phyloP scores from a whole-genome alignment of 805 yeast genomes.

The Metschnikowia cubensis region DNA sequence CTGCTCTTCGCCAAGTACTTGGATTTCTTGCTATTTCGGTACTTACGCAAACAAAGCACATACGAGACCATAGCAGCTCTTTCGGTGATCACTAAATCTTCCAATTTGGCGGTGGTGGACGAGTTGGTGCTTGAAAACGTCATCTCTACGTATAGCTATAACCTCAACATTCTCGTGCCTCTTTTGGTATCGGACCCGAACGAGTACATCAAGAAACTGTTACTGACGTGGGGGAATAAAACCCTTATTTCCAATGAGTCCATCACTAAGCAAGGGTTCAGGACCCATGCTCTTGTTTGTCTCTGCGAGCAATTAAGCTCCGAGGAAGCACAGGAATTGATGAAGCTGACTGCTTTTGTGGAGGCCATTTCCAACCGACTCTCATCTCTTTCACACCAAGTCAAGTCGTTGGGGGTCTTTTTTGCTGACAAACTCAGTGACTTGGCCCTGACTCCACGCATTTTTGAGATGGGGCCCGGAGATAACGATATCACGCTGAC shows the following conservation, averaged over 20 bases:
- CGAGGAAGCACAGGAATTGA: conserved; percentile 23
- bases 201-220: not conserved
- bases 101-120: conserved; percentile 18
- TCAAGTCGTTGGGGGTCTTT: conserved; percentile 52
- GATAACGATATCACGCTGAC: not conserved
- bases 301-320: conserved; percentile 20
- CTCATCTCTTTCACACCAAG: conserved; percentile 42
- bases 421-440: conserved; percentile 51
- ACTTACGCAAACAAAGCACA: conserved; percentile 5
- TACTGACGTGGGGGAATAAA: conserved; percentile 28
- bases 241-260: conserved; percentile 38
- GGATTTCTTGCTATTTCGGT: conserved; percentile 7
- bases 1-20: conserved; percentile 18
- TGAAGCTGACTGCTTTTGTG: conserved; percentile 40
- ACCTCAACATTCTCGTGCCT: conserved; percentile 10
- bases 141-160: conserved; percentile 13
- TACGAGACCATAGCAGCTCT: conserved; percentile 18
- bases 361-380: conserved; percentile 51
- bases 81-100: conserved; percentile 13
- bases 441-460: conserved; percentile 24
- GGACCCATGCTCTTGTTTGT: conserved; percentile 47
- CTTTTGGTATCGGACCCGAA: conserved; percentile 4
- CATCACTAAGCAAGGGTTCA: conserved; percentile 39
- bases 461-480: conserved; percentile 26
- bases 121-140: conserved; percentile 19